These are phyloP conservation scores for Talaromyces borbonicus DNA, from an alignment of 495 filamentous ascomycete species.

Conservation along the genomic window DNA sequence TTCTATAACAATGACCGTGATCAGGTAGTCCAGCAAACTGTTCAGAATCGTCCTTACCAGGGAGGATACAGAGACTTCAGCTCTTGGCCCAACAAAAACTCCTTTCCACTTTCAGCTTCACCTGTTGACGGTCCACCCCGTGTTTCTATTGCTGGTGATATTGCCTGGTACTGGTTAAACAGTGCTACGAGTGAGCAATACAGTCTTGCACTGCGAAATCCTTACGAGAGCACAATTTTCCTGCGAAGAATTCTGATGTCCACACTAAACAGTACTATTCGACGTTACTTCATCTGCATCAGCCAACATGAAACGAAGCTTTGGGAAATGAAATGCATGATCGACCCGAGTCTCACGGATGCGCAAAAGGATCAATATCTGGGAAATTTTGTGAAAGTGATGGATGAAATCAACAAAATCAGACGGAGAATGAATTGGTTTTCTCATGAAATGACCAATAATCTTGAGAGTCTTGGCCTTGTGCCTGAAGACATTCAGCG, in stretches of 20 bases:
- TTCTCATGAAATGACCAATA: not conserved
- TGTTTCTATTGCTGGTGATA: not conserved
- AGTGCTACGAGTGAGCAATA: not conserved
- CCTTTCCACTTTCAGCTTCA: not conserved
- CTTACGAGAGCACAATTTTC: not conserved
- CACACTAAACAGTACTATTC: not conserved
- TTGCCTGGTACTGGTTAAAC: not conserved
- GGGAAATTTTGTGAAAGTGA: not conserved
- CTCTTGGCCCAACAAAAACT: not conserved
- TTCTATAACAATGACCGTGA: not conserved
- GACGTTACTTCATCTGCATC: not conserved
- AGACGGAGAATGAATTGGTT: conserved; percentile 1
- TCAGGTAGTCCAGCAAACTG: not conserved
- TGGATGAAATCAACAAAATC: conserved; percentile 1
- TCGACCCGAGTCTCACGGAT: not conserved
- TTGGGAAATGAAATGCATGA: not conserved
- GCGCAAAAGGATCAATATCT: not conserved
- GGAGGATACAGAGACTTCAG: not conserved
- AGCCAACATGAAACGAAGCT: not conserved
- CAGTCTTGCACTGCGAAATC: not conserved
- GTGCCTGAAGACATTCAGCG: not conserved
- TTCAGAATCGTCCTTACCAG: not conserved
- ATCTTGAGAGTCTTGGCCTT: not conserved
- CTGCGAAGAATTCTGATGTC: not conserved
- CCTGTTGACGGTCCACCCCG: not conserved